Evolutionary conservation across 1,284 basidiomycete genomes (phyloP).

Genomic region (Austropuccinia psidii): DNA sequence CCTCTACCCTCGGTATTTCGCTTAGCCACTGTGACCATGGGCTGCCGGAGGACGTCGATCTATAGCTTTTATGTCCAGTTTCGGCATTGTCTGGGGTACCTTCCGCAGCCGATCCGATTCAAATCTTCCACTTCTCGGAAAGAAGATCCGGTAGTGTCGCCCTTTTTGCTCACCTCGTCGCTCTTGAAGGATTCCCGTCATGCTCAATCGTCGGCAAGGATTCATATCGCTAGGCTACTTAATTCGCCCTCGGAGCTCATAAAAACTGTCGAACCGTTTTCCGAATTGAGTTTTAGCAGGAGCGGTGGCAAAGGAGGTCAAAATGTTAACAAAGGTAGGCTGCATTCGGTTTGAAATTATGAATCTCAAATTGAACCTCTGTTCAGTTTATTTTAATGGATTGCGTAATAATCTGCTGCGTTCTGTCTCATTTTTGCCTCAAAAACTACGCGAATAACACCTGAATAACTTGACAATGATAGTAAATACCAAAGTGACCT

Average conservation of each 20-base stretch:
- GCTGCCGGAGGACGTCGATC: too few species aligned
- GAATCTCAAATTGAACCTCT: neutral
- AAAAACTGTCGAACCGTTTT: neutral
- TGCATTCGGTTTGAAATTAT: neutral
- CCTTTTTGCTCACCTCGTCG: neutral
- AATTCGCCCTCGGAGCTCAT: neutral
- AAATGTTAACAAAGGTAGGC: slow-evolving; percentile 28
- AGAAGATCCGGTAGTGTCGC: neutral
- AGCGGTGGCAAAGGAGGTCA: slow-evolving; percentile 34
- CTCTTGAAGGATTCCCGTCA: neutral
- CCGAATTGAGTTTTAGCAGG: slow-evolving; percentile 7
- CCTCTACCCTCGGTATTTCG: too few species aligned
- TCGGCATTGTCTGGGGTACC: too few species aligned
- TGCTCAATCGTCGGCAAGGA: slow-evolving; percentile 5
- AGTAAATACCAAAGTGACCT: slow-evolving; percentile 31
- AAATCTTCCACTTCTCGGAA: neutral
- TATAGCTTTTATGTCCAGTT: too few species aligned
- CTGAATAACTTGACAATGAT: too few species aligned
- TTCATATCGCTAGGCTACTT: neutral
- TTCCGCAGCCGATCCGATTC: neutral
- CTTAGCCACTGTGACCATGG: too few species aligned
- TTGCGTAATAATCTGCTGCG: neutral
- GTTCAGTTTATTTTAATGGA: too few species aligned
- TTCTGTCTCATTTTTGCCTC: neutral
- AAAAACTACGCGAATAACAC: too few species aligned